Base-by-base conservation (phyloP, 129 eudicot genomes). In the Oenanthe sinensis region DNA sequence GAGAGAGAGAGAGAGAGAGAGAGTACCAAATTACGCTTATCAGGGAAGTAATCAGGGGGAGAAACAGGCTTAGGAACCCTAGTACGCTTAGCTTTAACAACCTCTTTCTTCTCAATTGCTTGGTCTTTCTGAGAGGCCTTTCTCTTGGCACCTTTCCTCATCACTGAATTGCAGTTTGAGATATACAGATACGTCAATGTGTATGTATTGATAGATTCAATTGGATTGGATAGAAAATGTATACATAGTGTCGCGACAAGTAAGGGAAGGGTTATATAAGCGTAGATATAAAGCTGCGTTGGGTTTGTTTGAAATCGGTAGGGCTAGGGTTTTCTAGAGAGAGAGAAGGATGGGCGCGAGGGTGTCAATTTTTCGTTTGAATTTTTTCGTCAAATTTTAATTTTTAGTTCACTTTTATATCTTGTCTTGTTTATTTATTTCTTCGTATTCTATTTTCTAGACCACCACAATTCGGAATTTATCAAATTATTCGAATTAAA, bases 11-110 rank as follows among this genome's bases (percentile, higher is more conserved):
- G 33, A n/a, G 36, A 60, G 68, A 24, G 72, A 70, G 13, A 43
- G 3, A 20, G 1, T 87, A 94, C 98, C 97, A 95, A 79, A 82
- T 91, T 87, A 37, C 98, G 97, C 86, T 90, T 85, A 33, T 95
- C 98, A 17, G 83, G 81, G 72, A 95, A 95, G 82, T 77, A 95
- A 91, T 88, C 94, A 3, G 93, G 87, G 79, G 88, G 94, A 20
- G 85, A 44, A 28, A 84, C 87, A 68, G 91, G 89, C 79, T 88
- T 90, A 1, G 85, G 37, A 74, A 52, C 52, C 83, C 80, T 89
- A 0, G 93, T 49, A 50, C 91, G 86, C 84, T 84, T 89, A 40
- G 79, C 80, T 78, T 71, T 79, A 28, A 74, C 74, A 14, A 42
- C 89, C 36, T 45, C 80, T 48, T 85, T 78, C 22, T 77, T 65